Conservation (phyloP, 2,329 filamentous ascomycete species). For the Aspergillus thermomutatus region DNA sequence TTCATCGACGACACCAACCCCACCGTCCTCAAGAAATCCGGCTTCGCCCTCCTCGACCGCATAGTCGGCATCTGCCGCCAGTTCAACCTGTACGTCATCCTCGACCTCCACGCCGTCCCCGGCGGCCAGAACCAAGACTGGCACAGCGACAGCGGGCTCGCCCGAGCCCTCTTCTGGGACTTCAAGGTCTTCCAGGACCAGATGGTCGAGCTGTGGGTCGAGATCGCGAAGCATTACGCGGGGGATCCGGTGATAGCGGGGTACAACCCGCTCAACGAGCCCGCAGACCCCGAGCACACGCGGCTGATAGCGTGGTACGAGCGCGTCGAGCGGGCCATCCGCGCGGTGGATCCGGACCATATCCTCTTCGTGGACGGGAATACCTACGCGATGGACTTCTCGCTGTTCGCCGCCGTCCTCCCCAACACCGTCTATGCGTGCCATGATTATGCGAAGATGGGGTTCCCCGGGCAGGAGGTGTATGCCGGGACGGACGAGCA, state of each 20-base stretch:
- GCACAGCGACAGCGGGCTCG: slow-evolving; percentile 44
- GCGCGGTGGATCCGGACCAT: slow-evolving; percentile 41
- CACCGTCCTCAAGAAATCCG: slow-evolving; percentile 35
- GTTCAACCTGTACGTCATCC: slow-evolving; percentile 45
- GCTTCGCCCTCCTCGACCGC: slow-evolving; percentile 44
- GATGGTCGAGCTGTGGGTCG: slow-evolving; percentile 44
- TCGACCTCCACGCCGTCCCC: slow-evolving; percentile 46
- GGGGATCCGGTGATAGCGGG: slow-evolving; percentile 44
- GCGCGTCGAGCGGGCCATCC: slow-evolving; percentile 42
- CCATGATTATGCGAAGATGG: slow-evolving; percentile 34
- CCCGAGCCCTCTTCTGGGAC: slow-evolving; percentile 46
- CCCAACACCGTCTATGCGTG: slow-evolving; percentile 43
- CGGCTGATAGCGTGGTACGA: slow-evolving; percentile 43
- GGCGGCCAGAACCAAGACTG: slow-evolving; percentile 48
- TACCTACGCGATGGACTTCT: slow-evolving; percentile 40
- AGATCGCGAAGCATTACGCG: slow-evolving; percentile 41
- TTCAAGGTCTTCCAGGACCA: slow-evolving; percentile 46
- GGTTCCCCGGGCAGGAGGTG: slow-evolving; percentile 15
- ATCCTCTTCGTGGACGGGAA: slow-evolving; percentile 43
- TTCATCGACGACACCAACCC: slow-evolving; percentile 45
- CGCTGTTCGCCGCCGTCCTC: slow-evolving; percentile 34
- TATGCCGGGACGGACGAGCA: slow-evolving; percentile 38
- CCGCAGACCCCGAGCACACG: slow-evolving; percentile 42
- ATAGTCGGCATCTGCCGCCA: slow-evolving; percentile 40
- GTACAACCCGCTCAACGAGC: slow-evolving; percentile 50